Conservation (phyloP, 2,329 filamentous ascomycete genomes). For the Metarhizium brunneum region DNA sequence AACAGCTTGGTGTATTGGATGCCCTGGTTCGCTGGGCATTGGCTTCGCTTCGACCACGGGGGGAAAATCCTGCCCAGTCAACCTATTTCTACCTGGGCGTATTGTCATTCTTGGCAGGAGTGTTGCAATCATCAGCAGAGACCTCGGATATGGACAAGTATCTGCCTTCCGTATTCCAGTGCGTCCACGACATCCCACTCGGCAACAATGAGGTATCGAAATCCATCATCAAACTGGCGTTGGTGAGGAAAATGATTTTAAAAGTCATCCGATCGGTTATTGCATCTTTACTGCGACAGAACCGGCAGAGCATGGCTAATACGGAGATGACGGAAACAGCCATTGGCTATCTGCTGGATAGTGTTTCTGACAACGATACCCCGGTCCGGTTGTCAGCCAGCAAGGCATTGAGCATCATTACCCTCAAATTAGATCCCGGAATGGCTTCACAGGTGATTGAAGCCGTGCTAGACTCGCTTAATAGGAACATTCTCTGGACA, state of each 20-base stretch:
- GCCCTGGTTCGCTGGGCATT: conserved; percentile 65
- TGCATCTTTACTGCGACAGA: conserved; percentile 52
- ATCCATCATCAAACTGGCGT: conserved; percentile 59
- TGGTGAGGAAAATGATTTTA: conserved; percentile 72
- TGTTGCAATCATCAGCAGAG: conserved; percentile 60
- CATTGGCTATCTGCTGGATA: conserved; percentile 72
- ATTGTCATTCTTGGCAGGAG: conserved; percentile 68
- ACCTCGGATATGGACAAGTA: conserved; percentile 65
- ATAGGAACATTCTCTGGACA: conserved; percentile 46
- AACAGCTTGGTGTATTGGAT: conserved; percentile 60
- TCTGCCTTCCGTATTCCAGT: conserved; percentile 55
- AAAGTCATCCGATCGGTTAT: conserved; percentile 75
- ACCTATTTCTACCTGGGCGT: conserved; percentile 72
- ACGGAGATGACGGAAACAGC: conserved; percentile 63
- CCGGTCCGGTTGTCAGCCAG: conserved; percentile 84
- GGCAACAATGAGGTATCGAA: conserved; percentile 37
- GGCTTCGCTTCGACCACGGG: conserved; percentile 41
- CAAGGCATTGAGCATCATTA: conserved; percentile 83
- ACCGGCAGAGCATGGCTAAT: conserved; percentile 29
- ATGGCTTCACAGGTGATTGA: conserved; percentile 86
- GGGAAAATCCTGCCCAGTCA: conserved; percentile 29
- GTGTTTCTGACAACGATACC: conserved; percentile 78
- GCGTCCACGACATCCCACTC: conserved; percentile 50
- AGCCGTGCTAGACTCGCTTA: conserved; percentile 66
- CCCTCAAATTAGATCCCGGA: conserved; percentile 65